A percentile compares a stretch with the other conserved stretches of the same genome.
These are phyloP conservation scores for Xylaria sp. DNA, from an alignment of 2,329 filamentous ascomycete species.

Conservation along the genomic window DNA sequence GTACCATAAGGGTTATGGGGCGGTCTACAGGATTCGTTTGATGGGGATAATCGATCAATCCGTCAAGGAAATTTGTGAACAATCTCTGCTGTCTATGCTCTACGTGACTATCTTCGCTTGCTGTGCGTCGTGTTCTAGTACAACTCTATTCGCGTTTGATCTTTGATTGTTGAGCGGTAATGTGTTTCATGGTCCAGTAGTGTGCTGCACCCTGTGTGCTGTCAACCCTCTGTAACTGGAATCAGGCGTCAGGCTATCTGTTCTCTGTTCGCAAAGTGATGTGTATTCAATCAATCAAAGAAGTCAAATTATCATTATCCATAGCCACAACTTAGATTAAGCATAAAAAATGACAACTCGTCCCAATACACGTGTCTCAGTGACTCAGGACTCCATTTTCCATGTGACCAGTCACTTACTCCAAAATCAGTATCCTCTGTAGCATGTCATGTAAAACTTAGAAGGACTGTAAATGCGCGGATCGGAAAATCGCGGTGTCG, in stretches of 20 bases:
- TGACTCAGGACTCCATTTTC: not conserved
- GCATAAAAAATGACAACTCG: not conserved
- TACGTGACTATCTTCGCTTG: not conserved
- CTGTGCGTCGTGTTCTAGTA: not conserved
- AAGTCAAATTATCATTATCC: not conserved
- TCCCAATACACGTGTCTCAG: too few species aligned
- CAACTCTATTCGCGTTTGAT: not conserved
- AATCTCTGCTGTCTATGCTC: constrained; percentile 12
- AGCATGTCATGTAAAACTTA: not conserved
- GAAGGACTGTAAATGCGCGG: not conserved
- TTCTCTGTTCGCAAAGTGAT: not conserved
- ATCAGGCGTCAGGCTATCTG: not conserved
- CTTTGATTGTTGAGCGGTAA: not conserved
- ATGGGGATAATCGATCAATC: constrained; percentile 47
- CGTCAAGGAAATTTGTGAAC: constrained; percentile 42
- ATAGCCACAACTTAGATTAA: not conserved
- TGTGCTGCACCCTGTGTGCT: not conserved
- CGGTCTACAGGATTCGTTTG: constrained; percentile 45
- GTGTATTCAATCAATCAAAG: not conserved
- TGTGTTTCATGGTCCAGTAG: not conserved
- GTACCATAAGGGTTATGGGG: constrained; percentile 50
- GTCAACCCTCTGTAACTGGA: too few species aligned
- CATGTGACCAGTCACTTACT: not conserved
- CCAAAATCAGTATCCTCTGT: not conserved
- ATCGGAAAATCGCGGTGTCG: not conserved